Conservation (phyloP, 352 stramenopile species). For the Pythium aquatile region DNA sequence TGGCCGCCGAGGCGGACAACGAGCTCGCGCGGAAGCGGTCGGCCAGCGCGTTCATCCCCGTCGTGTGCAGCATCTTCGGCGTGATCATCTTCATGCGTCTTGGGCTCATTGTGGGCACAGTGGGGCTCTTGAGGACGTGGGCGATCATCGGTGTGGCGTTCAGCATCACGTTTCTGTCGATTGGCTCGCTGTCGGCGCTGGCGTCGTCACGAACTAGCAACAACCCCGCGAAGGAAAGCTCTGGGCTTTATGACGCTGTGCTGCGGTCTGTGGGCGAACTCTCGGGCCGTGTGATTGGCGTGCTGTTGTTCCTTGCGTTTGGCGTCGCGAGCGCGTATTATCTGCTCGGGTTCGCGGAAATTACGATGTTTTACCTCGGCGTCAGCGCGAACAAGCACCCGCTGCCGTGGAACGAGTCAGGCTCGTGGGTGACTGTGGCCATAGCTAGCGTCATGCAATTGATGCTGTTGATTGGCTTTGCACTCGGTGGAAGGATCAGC, state of each 20-base stretch:
- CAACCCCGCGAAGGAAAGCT: not conserved
- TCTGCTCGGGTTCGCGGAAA: slow-evolving; percentile 47
- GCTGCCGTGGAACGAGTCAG: slow-evolving; percentile 41
- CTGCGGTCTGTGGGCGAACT: slow-evolving; percentile 28
- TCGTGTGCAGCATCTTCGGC: slow-evolving; percentile 54
- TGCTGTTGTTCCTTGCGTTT: slow-evolving; percentile 43
- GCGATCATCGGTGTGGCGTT: slow-evolving; percentile 36
- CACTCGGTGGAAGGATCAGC: slow-evolving; percentile 21
- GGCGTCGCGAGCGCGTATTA: slow-evolving; percentile 42
- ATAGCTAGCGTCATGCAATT: slow-evolving; percentile 35
- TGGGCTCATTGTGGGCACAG: slow-evolving; percentile 35
- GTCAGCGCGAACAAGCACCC: slow-evolving; percentile 20
- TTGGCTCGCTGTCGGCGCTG: slow-evolving; percentile 49
- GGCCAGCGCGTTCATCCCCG: slow-evolving; percentile 39
- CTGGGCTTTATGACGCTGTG: slow-evolving; percentile 34
- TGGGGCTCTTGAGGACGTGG: slow-evolving; percentile 31
- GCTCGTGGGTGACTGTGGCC: slow-evolving; percentile 34
- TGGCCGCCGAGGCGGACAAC: slow-evolving; percentile 27
- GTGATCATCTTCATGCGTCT: slow-evolving; percentile 59
- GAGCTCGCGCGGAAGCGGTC: slow-evolving; percentile 17
- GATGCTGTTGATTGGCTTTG: slow-evolving; percentile 19
- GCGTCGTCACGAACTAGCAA: slow-evolving; percentile 24
- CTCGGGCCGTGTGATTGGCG: slow-evolving; percentile 36
- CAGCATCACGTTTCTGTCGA: slow-evolving; percentile 40
- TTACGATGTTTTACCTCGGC: slow-evolving; percentile 42